phyloP scores from a whole-genome alignment of 257 asterid species.

The Apocynum venetum region DNA sequence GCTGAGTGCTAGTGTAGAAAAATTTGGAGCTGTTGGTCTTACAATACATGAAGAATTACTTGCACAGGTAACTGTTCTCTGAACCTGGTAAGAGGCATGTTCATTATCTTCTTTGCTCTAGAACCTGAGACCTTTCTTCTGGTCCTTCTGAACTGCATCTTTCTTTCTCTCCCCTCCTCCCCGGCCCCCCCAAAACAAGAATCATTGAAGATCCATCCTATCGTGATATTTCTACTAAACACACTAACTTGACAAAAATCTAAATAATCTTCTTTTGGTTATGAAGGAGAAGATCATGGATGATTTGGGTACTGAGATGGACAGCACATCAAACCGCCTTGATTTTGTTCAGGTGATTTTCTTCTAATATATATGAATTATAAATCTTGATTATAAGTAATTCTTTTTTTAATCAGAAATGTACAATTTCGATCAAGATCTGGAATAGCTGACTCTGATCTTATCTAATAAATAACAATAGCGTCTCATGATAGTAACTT shows the following conservation, averaged over 20 bases:
- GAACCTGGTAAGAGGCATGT: neutral
- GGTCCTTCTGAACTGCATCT: constrained; percentile 1
- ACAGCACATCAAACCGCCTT: constrained; percentile 79
- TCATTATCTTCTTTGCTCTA: neutral
- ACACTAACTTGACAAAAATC: neutral
- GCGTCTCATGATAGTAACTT: neutral
- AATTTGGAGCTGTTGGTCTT: constrained; percentile 95
- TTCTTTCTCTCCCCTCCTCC: neutral
- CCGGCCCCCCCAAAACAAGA: no score
- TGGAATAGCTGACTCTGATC: neutral
- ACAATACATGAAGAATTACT: constrained; percentile 96
- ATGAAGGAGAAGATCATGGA: constrained; percentile 78
- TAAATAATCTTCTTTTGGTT: constrained; percentile 4
- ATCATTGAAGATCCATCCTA: no score
- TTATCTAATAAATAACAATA: no score
- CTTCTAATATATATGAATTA: neutral
- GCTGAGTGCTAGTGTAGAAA: constrained; percentile 81
- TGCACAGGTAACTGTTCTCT: constrained; percentile 57
- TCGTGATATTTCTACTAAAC: neutral
- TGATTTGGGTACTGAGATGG: constrained; percentile 92
- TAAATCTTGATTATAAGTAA: neutral
- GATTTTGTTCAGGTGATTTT: constrained; percentile 88
- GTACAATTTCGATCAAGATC: neutral
- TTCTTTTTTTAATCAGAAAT: neutral
- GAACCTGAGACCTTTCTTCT: neutral